These are phyloP conservation scores for Acanthamoeba triangularis DNA, from an alignment of 208 protist species.

Conservation along the genomic window DNA sequence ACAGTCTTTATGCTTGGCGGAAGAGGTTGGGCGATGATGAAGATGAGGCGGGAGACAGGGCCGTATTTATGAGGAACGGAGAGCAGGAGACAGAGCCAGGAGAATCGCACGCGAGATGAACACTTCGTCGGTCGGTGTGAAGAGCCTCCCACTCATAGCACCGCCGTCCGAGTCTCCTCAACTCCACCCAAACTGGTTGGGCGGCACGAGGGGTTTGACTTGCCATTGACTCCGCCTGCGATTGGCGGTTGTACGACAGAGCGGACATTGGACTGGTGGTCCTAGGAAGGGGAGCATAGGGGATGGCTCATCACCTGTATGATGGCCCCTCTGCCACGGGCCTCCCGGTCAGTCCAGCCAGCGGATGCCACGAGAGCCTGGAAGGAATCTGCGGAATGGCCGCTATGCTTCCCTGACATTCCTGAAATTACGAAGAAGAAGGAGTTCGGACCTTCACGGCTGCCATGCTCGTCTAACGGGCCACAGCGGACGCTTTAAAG, in stretches of 20 bases:
- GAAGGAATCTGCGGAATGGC: too few relatives aligned
- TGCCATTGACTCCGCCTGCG: background rate
- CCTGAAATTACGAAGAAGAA: too few relatives aligned
- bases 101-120: background rate
- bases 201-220: background rate
- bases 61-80: background rate
- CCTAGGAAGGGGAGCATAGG: background rate
- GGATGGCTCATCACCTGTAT: background rate
- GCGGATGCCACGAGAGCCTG: too few relatives aligned
- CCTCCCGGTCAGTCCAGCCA: too few relatives aligned
- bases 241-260: background rate
- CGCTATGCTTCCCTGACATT: too few relatives aligned
- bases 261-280: background rate
- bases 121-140: background rate
- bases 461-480: too few relatives aligned
- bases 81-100: background rate
- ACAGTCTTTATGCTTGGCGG: background rate
- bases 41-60: background rate
- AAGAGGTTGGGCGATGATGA: too few relatives aligned
- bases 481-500: too few relatives aligned
- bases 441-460: too few relatives aligned
- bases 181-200: background rate
- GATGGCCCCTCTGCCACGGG: background rate
- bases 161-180: constrained; percentile 19
- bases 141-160: background rate